phyloP scores from a whole-genome alignment of 179 eudicot genomes.

The Dionaea muscipula region DNA sequence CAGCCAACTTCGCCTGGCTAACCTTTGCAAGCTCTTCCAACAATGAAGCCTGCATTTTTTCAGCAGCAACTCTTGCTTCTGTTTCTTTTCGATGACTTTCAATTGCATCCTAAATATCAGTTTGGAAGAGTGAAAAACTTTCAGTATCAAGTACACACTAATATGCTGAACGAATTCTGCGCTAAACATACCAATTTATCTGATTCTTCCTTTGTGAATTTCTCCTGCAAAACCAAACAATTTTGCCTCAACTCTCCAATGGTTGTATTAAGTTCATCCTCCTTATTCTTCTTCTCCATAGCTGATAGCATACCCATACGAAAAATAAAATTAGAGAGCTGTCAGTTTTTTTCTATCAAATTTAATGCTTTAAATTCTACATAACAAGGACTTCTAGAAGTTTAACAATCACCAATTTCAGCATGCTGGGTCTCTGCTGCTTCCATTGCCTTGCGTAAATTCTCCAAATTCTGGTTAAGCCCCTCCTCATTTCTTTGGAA shows the following conservation, averaged over 20 bases:
- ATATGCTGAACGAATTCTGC: neutral
- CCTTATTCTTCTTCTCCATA: constrained; percentile 38
- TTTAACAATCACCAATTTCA: constrained; percentile 29
- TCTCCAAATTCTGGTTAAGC: constrained; percentile 36
- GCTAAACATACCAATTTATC: constrained; percentile 48
- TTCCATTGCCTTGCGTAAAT: constrained; percentile 24
- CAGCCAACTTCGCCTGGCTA: constrained; percentile 31
- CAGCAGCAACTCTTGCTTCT: constrained; percentile 43
- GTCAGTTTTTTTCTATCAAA: neutral
- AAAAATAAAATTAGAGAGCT: constrained; percentile 1
- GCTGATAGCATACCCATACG: constrained; percentile 19
- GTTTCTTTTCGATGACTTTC: constrained; percentile 34
- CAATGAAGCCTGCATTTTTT: constrained; percentile 29
- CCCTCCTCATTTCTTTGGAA: constrained; percentile 39
- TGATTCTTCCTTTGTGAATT: constrained; percentile 40
- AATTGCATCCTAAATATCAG: constrained; percentile 34
- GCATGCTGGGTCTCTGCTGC: constrained; percentile 29
- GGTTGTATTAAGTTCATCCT: constrained; percentile 43
- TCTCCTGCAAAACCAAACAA: constrained; percentile 33
- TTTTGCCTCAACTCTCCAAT: constrained; percentile 32
- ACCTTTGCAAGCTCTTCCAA: constrained; percentile 40
- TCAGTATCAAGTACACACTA: neutral
- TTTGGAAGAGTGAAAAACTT: neutral
- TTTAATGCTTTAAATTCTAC: neutral
- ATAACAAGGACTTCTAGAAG: neutral